Evolutionary conservation across 345 rosid genomes (phyloP).

Genomic region (Brassica nigra): DNA sequence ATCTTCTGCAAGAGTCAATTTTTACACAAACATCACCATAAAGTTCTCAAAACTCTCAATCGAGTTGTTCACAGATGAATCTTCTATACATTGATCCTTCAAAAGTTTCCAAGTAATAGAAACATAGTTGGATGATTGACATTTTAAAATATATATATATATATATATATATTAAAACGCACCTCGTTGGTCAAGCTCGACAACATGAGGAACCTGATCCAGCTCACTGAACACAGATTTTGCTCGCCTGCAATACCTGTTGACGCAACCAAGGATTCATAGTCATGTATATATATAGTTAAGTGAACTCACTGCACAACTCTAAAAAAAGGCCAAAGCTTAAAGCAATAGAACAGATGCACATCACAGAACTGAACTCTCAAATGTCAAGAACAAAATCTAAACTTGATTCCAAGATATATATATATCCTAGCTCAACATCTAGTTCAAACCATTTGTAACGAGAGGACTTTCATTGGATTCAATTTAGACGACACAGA

Average conservation of each 20-base stretch:
- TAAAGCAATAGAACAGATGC: constrained; percentile 16
- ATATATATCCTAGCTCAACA: not conserved
- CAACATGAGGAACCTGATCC: constrained; percentile 63
- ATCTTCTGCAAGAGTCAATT: constrained; percentile 58
- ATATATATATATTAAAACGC: constrained; percentile 6
- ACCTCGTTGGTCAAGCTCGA: constrained; percentile 93
- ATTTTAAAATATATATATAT: too few species aligned
- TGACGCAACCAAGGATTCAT: constrained; percentile 9
- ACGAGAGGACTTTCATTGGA: not conserved
- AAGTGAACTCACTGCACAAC: not conserved
- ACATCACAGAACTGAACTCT: not conserved
- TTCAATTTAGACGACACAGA: not conserved
- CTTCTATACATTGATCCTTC: not conserved
- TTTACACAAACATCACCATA: not conserved
- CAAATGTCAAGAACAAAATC: not conserved
- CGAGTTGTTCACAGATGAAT: not conserved
- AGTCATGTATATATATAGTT: not conserved
- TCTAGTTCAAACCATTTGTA: not conserved
- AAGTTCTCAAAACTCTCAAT: not conserved
- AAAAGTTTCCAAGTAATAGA: constrained; percentile 1
- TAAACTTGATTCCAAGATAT: not conserved
- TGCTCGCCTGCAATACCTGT: constrained; percentile 80
- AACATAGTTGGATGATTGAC: not conserved
- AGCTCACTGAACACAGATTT: constrained; percentile 83
- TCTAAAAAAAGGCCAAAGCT: not conserved